Percentiles rank a stretch among this genome's conserved stretches.
Evolutionary conservation across 257 asterid genomes (phyloP).

Genomic region (Misopates orontium): DNA sequence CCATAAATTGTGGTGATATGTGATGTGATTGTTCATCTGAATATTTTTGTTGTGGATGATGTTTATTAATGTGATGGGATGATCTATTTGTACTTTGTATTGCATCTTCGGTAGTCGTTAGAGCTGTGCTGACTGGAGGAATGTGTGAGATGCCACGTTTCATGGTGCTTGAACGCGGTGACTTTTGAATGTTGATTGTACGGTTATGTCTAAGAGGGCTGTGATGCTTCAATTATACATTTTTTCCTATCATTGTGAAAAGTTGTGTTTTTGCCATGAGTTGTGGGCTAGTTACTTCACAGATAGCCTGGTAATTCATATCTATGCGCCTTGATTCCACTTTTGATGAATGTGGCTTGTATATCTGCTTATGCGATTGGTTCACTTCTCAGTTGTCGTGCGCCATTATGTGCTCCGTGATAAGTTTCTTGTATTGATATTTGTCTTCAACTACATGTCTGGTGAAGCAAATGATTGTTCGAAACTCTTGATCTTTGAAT

Average conservation of each 20-base stretch:
- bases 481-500: conserved; percentile 4
- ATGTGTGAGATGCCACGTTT: too few species aligned
- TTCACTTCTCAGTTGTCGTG: neutral
- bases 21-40: neutral
- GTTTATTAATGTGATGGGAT: too few species aligned
- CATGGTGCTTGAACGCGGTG: neutral
- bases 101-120: too few species aligned
- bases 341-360: neutral
- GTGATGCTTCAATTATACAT: neutral
- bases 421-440: neutral
- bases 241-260: too few species aligned
- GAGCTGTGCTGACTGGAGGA: neutral
- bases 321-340: too few species aligned
- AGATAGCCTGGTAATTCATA: too few species aligned
- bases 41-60: too few species aligned
- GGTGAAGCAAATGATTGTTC: neutral
- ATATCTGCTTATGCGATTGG: too few species aligned
- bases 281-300: neutral
- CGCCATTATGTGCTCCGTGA: neutral
- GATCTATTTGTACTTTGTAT: too few species aligned
- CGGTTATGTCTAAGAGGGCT: neutral
- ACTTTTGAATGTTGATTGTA: neutral
- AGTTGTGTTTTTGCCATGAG: neutral
- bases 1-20: too few species aligned
- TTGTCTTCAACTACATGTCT: neutral